These are phyloP conservation scores for Polyplosphaeria fusca DNA, from an alignment of 495 filamentous ascomycete genomes.

Conservation along the genomic window DNA sequence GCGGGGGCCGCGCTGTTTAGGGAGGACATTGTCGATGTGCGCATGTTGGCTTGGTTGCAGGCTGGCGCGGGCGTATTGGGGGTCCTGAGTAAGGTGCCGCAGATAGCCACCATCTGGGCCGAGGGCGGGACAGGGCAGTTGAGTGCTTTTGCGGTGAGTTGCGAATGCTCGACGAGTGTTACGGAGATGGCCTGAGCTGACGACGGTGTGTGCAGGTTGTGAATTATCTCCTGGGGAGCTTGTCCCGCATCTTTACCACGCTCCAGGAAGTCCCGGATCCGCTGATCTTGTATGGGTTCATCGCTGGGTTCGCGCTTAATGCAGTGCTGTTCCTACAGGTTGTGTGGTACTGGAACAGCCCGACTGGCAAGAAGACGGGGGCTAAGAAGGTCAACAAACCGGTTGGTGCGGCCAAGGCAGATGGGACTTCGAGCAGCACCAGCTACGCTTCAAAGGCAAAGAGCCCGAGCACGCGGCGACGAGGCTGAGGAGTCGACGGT, in stretches of 20 bases:
- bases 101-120: conserved; percentile 79
- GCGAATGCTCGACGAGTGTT: background rate
- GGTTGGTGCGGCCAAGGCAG: conserved; percentile 13
- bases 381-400: conserved; percentile 30
- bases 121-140: conserved; percentile 90
- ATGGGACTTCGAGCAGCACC: conserved; percentile 1
- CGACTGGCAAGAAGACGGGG: conserved; percentile 49
- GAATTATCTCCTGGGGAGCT: conserved; percentile 90
- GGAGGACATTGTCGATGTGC: conserved; percentile 61
- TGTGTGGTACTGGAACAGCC: conserved; percentile 92
- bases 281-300: conserved; percentile 88
- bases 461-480: conserved; percentile 29
- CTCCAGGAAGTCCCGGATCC: conserved; percentile 93
- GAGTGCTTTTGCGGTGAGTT: conserved; percentile 88
- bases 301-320: conserved; percentile 86
- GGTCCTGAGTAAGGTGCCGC: conserved; percentile 85
- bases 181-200: background rate
- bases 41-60: conserved; percentile 72
- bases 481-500: too few species aligned
- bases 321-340: conserved; percentile 83
- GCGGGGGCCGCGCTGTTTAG: conserved; percentile 64
- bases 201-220: conserved; percentile 71
- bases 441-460: conserved; percentile 12
- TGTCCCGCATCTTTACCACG: conserved; percentile 94
- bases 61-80: conserved; percentile 78